Evolutionary conservation across 2,329 filamentous ascomycete species (phyloP), one percentile per base, ranked within the genome.

Genomic region (Trichophyton mentagrophytes): DNA sequence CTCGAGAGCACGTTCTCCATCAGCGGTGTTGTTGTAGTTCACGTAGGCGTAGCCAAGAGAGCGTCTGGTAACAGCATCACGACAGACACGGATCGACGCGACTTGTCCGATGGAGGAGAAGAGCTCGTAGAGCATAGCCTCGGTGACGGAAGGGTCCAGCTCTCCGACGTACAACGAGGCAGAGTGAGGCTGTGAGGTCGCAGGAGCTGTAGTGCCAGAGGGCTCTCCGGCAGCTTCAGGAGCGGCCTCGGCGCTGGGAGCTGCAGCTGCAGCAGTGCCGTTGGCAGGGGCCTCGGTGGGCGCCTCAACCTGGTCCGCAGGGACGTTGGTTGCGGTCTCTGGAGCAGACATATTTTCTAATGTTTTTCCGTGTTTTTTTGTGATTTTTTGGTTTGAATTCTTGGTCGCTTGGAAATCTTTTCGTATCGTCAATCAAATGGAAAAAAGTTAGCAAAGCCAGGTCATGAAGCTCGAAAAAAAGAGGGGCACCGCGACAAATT

Each of bases 81-180:
- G 93, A 85, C 93, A 99, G 75, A 99, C 93, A 84, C 93, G 93
- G 77, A 99, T 99, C 64, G 93, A 99, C 67, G 93, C 93, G 71
- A 99, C 93, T 72, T 95, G 92, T 69, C 93, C 93, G 73, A 99
- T 99, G 78, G 95, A 93, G 64, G 93, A 97, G 84, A 99, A 99
- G 66, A 99, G 89, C 85, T 99, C 93, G 78, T 97, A 99, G 72
- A 99, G 90, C 93, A 99, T 99, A 69, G 93, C 93, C 84, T 99
- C 93, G 66, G 93, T 99, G 76, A 99, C 93, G 64, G 90, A 93
- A 69, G 89, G 85, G 77, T 99, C 93, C 70, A 99, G 90, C 82
- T 99, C 93, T 76, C 93, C 93, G 68, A 99, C 93, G 76, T 99
- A 99, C 75, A 99, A 90, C 63, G 93, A 99, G 66, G 93, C 93